Percentiles rank a stretch among this genome's conserved stretches.
Conservation (phyloP, 306 rosid species). For the Herpetospermum pedunculosum region DNA sequence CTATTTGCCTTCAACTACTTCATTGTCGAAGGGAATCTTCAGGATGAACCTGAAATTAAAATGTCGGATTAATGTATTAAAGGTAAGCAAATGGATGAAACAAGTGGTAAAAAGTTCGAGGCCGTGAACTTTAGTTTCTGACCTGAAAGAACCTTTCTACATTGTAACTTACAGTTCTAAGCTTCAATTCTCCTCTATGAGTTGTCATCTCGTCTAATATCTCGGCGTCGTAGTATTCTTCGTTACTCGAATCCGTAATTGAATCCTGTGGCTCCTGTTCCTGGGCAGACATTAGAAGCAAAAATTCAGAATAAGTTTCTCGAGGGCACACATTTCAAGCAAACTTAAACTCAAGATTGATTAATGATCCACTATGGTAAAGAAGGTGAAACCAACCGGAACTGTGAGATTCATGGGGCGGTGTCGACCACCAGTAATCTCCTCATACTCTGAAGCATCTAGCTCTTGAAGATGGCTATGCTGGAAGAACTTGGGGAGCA, state of each 20-base stretch:
- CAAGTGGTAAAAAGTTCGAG: background rate
- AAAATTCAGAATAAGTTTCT: background rate
- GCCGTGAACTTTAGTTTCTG: background rate
- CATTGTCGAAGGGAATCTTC: slow-evolving; percentile 17
- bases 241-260: slow-evolving; percentile 19
- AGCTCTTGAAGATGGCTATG: slow-evolving; percentile 32
- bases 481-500: slow-evolving; percentile 28
- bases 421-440: slow-evolving; percentile 21
- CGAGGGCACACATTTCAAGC: background rate
- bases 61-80: background rate
- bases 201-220: slow-evolving; percentile 80
- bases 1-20: slow-evolving; percentile 5
- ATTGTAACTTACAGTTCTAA: slow-evolving; percentile 40
- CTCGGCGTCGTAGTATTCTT: slow-evolving; percentile 58
- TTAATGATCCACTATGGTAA: background rate
- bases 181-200: slow-evolving; percentile 72
- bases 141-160: slow-evolving; percentile 46
- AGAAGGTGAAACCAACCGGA: slow-evolving; percentile 8
- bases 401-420: slow-evolving; percentile 13
- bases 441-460: slow-evolving; percentile 34
- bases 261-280: slow-evolving; percentile 28
- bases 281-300: slow-evolving; percentile 24
- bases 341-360: background rate
- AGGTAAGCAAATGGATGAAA: background rate
- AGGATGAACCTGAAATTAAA: slow-evolving; percentile 30